Evolutionary conservation across 164 flowering plant species (phyloP), one percentile per base, ranked within the genome.

Genomic region (Berberis thunbergii): DNA sequence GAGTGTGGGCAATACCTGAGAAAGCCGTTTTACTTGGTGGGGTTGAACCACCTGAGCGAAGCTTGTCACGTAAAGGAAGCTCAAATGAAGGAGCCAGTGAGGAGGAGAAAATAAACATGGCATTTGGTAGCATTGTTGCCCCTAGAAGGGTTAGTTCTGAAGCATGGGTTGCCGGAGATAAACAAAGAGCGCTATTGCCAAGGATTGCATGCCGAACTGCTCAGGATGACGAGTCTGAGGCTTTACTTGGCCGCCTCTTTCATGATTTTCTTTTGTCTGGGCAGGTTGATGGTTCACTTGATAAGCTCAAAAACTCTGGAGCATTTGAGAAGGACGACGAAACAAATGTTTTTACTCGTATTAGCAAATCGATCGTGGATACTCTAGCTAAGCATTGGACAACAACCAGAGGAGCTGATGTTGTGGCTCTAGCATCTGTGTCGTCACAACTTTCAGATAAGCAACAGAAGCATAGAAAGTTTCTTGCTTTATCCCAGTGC

Each of bases 361-460:
- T 74, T 57, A 93, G 97, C 78, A 93, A 83, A 78, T 88, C 95
- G 2, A 87, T 93, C 76, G 84, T 93, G 61, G 97, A 89, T 72
- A 80, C 96, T 46, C 70, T 91, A 58, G 96, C 97, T 61, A 94
- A 94, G 72, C 98, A 91, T 68, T 94, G 98, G 98, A 94, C 98
- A 54, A 85, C 97, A 49, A 94, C 97, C 38, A 83, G 96, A 73
- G 98, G 98, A 60, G 83, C 89, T 62, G 98, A 93, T 69, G 82
- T 93, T 67, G 77, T 91, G 68, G 77, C 92, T 11, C 70, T 84
- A 77, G 71, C 89, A 58, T 79, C 86, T 64, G 81, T 87, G 57
- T 86, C 93, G 63, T 68, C 81, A 41, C 98, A 91, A 65, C 95
- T 94, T 50, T 54, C 74, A 71, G 98, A 94, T 72, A 94, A 94